phyloP scores from a whole-genome alignment of 768 basidiomycete genomes.

The Crucibulum laeve region DNA sequence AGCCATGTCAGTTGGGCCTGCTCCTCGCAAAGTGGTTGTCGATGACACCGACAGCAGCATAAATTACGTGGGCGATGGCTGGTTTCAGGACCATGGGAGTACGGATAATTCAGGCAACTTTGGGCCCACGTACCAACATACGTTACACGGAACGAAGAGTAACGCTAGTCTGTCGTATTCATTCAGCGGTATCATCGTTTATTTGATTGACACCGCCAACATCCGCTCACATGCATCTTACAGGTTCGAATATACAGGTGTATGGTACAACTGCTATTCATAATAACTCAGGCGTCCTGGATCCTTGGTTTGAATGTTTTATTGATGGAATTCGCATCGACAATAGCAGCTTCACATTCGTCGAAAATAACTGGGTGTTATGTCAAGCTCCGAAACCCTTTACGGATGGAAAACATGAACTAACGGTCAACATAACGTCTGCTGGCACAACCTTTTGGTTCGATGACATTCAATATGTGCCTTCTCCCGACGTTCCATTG shows the following conservation, averaged over 20 bases:
- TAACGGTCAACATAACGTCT: slow-evolving; percentile 16
- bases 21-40: not conserved
- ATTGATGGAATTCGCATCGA: slow-evolving; percentile 18
- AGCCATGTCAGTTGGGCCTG: not conserved
- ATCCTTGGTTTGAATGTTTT: slow-evolving; percentile 18
- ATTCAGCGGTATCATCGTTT: not conserved
- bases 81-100: not conserved
- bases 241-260: slow-evolving; percentile 13
- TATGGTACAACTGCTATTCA: slow-evolving; percentile 12
- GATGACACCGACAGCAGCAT: not conserved
- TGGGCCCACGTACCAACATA: not conserved
- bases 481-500: slow-evolving; percentile 12
- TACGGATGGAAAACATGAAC: slow-evolving; percentile 17
- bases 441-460: slow-evolving; percentile 17
- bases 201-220: not conserved
- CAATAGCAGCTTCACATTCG: slow-evolving; percentile 8
- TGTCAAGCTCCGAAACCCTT: slow-evolving; percentile 12
- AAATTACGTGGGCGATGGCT: not conserved
- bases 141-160: not conserved
- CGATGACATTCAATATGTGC: slow-evolving; percentile 21
- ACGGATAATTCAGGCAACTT: not conserved
- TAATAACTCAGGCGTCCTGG: slow-evolving; percentile 13
- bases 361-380: slow-evolving; percentile 21
- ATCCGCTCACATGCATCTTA: not conserved
- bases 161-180: not conserved